Evolutionary conservation across 225 moss, liverwort and hornwort species (phyloP).

Genomic region (Bryoerythrophyllum caledonicum): DNA sequence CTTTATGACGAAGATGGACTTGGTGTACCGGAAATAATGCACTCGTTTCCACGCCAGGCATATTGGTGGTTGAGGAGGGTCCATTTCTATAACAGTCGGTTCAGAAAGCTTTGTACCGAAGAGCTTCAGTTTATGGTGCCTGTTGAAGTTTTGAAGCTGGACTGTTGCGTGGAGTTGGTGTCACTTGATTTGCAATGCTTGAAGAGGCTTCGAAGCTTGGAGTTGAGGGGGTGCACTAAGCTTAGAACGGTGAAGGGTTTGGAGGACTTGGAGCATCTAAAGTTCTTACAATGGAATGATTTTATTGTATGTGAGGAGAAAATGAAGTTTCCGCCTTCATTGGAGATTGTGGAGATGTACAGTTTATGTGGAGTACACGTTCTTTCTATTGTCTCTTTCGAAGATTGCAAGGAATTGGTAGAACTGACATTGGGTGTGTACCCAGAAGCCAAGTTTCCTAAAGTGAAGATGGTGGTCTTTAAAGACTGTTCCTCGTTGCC

Average conservation of each 20-base stretch:
- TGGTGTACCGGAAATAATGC: not conserved
- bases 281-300: slow-evolving; percentile 18
- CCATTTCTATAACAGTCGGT: not conserved
- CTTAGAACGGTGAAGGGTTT: not conserved
- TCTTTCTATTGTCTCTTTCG: not conserved
- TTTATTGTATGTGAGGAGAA: not conserved
- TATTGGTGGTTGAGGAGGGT: not conserved
- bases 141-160: slow-evolving; percentile 21
- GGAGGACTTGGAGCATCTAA: not conserved
- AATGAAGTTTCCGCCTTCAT: not conserved
- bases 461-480: not conserved
- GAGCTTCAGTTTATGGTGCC: not conserved
- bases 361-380: slow-evolving; percentile 1
- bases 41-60: not conserved
- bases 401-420: not conserved
- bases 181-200: not conserved
- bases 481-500: not conserved
- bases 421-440: not conserved
- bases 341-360: slow-evolving; percentile 14
- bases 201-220: slow-evolving; percentile 3
- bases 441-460: not conserved
- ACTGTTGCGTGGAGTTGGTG: slow-evolving; percentile 7
- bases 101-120: not conserved
- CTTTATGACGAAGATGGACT: not conserved
- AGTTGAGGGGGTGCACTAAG: not conserved